Percentiles rank a stretch among this genome's conserved stretches.
phyloP scores from a whole-genome alignment of 495 filamentous ascomycete species.

The Monascus purpureus region DNA sequence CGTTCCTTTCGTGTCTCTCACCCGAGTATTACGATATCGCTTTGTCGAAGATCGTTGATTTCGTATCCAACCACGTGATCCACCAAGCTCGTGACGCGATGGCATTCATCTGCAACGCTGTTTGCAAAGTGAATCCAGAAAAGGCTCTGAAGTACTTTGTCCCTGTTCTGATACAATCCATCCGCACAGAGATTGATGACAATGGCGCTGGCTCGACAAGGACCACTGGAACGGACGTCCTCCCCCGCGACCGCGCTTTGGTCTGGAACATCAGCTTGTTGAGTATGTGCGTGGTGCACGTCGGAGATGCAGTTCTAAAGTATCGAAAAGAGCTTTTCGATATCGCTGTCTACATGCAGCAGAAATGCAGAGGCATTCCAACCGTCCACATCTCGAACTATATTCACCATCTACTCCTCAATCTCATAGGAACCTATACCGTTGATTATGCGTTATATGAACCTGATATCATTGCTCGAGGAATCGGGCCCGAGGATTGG shows the following conservation, averaged over 20 bases:
- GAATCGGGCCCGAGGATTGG: constrained; percentile 61
- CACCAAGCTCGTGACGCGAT: constrained; percentile 96
- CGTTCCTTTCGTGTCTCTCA: constrained; percentile 80
- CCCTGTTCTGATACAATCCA: constrained; percentile 77
- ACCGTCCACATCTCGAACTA: constrained; percentile 95
- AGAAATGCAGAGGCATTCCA: constrained; percentile 82
- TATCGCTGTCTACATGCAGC: constrained; percentile 89
- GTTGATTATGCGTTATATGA: constrained; percentile 80
- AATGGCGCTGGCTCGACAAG: constrained; percentile 93
- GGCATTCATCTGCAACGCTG: constrained; percentile 93
- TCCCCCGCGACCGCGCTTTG: constrained; percentile 81
- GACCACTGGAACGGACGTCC: constrained; percentile 82
- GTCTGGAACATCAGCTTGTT: constrained; percentile 97
- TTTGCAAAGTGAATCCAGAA: constrained; percentile 88
- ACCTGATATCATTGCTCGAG: constrained; percentile 39
- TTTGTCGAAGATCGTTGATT: constrained; percentile 78
- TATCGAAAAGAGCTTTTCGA: constrained; percentile 81
- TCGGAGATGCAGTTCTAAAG: constrained; percentile 74
- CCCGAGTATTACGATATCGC: constrained; percentile 88
- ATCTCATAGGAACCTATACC: constrained; percentile 85
- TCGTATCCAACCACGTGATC: constrained; percentile 90
- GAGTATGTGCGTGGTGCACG: constrained; percentile 96
- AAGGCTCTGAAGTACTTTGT: constrained; percentile 84
- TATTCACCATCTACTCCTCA: constrained; percentile 96
- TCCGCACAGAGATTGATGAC: constrained; percentile 91